Base-by-base conservation (phyloP, 2,329 filamentous ascomycete genomes). In the Rhinocladiella similis region DNA sequence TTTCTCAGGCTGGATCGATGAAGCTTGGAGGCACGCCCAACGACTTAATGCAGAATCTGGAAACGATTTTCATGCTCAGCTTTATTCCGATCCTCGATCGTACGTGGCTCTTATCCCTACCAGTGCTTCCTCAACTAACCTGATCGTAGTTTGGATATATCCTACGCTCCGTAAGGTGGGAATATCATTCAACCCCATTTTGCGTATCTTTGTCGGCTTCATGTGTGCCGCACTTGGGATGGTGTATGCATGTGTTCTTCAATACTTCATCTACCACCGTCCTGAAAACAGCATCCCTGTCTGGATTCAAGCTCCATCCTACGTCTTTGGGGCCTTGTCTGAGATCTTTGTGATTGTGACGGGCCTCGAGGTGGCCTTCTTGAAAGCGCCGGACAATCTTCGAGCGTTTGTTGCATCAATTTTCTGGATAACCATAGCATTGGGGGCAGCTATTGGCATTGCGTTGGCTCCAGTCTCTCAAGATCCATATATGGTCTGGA, bases 301-400 rank as follows among this genome's bases (percentile, higher is more conserved):
- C 29, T 83, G 80, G 78, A 68, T 77, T 1, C 80, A 82, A 60
- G 68, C 77, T 12, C 66, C 77, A 1, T 71, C 75, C 4, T 80
- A 80, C 66, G 72, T 82, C 7, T 71, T 85, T 22, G 81, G 83
- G 18, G 80, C 81, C 6, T 62, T 76, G 22, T 77, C 76, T 20
- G 75, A 87, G 68, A 84, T 86, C 55, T 82, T 86, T 65, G 82
- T 83, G 46, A 86, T 83, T 10, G 84, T 90, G 59, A 88, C 86
- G 1, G 83, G 83, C 59, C 79, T 88, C 10, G 87, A 90, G 69
- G 89, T 90, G 63, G 87, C 86, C 16, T 90, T 85, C 72, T 88
- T 85, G 66, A 89, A 90, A 71, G 87, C 87, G 0, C 87, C 87
- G 1, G 80, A 81, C 67, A 91, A 90, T 75, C 91, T 92, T 88